Conservation (phyloP, 2,329 filamentous ascomycete species). For the Penicillium griseofulvum region DNA sequence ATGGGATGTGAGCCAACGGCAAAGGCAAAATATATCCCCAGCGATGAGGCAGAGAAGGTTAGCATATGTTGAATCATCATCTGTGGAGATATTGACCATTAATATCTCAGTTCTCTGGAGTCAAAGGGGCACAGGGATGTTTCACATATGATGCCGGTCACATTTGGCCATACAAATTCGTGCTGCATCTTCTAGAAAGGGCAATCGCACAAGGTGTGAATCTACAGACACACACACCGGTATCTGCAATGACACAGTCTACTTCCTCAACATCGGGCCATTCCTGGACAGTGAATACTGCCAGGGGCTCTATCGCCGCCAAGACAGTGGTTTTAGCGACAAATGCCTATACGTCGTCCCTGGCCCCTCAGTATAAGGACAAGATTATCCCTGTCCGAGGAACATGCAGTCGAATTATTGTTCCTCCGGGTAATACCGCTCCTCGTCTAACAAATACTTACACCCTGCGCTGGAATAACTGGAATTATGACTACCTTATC, state of each 20-base stretch:
- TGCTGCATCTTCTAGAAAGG: constrained; percentile 68
- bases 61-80: neutral
- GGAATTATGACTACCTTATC: constrained; percentile 68
- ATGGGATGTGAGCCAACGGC: constrained; percentile 26
- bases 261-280: constrained; percentile 16
- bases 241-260: constrained; percentile 28
- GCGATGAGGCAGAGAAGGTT: constrained; percentile 27
- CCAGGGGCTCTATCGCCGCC: constrained; percentile 64
- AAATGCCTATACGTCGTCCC: constrained; percentile 77
- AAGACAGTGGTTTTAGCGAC: constrained; percentile 71
- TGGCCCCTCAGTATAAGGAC: constrained; percentile 67
- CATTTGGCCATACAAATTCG: constrained; percentile 71
- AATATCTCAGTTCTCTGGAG: constrained; percentile 31
- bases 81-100: neutral
- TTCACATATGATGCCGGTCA: constrained; percentile 35
- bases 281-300: constrained; percentile 63
- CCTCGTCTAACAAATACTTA: constrained; percentile 50
- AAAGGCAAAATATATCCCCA: constrained; percentile 25
- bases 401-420: constrained; percentile 35
- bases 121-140: constrained; percentile 38
- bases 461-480: constrained; percentile 57
- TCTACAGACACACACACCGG: constrained; percentile 55
- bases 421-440: constrained; percentile 21
- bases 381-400: constrained; percentile 76
- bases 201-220: constrained; percentile 48